Percentiles rank a stretch among this genome's conserved stretches.
Evolutionary conservation across 805 yeast genomes (phyloP).

Genomic region (Scheffersomyces coipomensis): DNA sequence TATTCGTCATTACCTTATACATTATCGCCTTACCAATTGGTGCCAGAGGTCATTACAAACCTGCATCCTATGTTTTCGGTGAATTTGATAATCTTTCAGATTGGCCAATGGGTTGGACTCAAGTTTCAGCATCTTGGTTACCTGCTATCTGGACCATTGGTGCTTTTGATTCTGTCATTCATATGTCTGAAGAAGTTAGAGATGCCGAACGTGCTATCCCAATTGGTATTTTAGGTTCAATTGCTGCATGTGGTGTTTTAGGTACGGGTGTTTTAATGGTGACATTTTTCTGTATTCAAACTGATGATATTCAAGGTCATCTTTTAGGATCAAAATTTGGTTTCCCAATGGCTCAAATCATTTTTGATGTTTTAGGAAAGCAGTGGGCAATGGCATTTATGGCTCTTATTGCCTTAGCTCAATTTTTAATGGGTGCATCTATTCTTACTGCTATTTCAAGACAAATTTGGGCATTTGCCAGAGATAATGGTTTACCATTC

Average conservation of each 20-base stretch:
- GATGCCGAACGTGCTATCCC: conserved; percentile 25
- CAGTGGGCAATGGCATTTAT: conserved; percentile 28
- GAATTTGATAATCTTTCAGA: conserved; percentile 46
- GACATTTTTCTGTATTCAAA: conserved; percentile 19
- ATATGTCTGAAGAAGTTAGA: conserved; percentile 28
- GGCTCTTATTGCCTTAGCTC: conserved; percentile 24
- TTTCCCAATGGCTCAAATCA: conserved; percentile 28
- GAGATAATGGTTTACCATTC: conserved; percentile 30
- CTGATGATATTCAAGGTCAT: conserved; percentile 17
- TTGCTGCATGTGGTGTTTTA: conserved; percentile 22
- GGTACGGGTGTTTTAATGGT: conserved; percentile 23
- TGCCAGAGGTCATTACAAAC: conserved; percentile 34
- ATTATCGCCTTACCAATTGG: conserved; percentile 29
- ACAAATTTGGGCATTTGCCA: conserved; percentile 29
- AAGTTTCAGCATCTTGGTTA: conserved; percentile 21
- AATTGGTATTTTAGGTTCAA: conserved; percentile 26
- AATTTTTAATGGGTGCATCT: conserved; percentile 32
- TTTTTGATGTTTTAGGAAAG: conserved; percentile 27
- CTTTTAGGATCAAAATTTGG: conserved; percentile 20
- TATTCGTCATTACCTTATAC: conserved; percentile 18
- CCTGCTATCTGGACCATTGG: conserved; percentile 35
- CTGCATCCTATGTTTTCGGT: conserved; percentile 55
- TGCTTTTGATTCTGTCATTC: conserved; percentile 30
- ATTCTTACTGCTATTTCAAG: conserved; percentile 24
- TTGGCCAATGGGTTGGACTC: conserved; percentile 58